Base-by-base conservation (phyloP, 305 asterid species). In the Striga hermonthica region DNA sequence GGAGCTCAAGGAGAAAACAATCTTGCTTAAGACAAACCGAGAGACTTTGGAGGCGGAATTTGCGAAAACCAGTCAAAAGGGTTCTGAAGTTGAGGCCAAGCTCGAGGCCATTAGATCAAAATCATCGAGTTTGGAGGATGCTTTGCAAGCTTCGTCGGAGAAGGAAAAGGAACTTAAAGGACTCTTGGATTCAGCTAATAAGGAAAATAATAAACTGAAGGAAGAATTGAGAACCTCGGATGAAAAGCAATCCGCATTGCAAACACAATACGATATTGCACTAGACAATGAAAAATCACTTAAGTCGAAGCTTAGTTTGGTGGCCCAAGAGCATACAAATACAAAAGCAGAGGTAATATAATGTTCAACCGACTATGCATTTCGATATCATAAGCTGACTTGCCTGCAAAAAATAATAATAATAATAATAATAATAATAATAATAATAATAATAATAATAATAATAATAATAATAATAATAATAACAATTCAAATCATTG, bases 1-100 rank as follows among this genome's bases (percentile, higher is more conserved):
- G 86, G 95, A 89, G 81, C 90, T 85, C 56, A 96, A 92, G 76
- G 97, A 86, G 78, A 89, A 86, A 71, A 70, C 83, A 60, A 79
- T 68, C 70, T 62, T 56, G 60, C 75, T 86, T 34, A 95, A 86
- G 57, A 82, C 75, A 67, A 87, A 84, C 72, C 72, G 72, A 37
- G 78, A 52, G 77, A 75, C 59, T 50, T 79, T 73, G 41, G 94
- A 83, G 65, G 85, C 65, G 60, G 91, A 90, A 65, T 74, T 84
- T 10, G 72, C 48, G 70, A 70, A 77, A 70, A 75, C 76, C 62
- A 52, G 72, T 66, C 74, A 82, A 45, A 86, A 67, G 72, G 81
- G 65, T 39, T 78, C 90, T 73, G 96, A 90, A 70, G 84, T 90
- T 28, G 89, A 82, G 71, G 77, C 80, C 6, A 90, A 86, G 72